These are phyloP conservation scores for Dactylellina parvicollis DNA, from an alignment of 2,329 filamentous ascomycete genomes.

Conservation along the genomic window DNA sequence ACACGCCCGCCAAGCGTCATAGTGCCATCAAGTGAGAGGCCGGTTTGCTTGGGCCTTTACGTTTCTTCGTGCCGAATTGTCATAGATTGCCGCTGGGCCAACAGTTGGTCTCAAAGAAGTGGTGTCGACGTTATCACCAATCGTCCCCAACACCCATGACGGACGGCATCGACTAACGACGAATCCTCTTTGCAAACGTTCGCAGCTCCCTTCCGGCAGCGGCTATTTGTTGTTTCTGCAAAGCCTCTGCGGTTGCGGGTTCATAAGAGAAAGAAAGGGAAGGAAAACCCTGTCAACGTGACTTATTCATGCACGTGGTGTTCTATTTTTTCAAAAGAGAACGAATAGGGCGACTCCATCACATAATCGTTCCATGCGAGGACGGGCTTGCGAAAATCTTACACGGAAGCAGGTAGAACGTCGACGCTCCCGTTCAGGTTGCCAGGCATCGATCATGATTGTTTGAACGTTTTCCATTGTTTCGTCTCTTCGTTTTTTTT, in stretches of 20 bases:
- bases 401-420: slow-evolving; percentile 19
- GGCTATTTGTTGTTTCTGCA: slow-evolving; percentile 44
- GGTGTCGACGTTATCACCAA: slow-evolving; percentile 42
- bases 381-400: slow-evolving; percentile 35
- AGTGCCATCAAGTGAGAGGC: slow-evolving; percentile 2
- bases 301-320: slow-evolving; percentile 46
- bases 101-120: slow-evolving; percentile 19
- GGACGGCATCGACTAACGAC: slow-evolving; percentile 8
- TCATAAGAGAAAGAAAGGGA: too few species aligned
- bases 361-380: slow-evolving; percentile 35
- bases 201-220: slow-evolving; percentile 30
- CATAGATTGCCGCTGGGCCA: slow-evolving; percentile 31
- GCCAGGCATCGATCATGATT: slow-evolving; percentile 32
- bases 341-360: slow-evolving; percentile 29
- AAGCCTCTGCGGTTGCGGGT: slow-evolving; percentile 1
- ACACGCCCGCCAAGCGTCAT: slow-evolving; percentile 1
- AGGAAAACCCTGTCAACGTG: slow-evolving; percentile 41
- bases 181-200: neutral
- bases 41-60: slow-evolving; percentile 9
- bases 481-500: slow-evolving; percentile 1
- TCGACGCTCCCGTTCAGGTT: neutral
- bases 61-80: neutral
- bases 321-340: slow-evolving; percentile 4
- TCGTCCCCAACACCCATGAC: slow-evolving; percentile 27
- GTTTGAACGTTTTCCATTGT: slow-evolving; percentile 13